phyloP scores from a whole-genome alignment of 768 basidiomycete species.

The Phylloporus sp. region DNA sequence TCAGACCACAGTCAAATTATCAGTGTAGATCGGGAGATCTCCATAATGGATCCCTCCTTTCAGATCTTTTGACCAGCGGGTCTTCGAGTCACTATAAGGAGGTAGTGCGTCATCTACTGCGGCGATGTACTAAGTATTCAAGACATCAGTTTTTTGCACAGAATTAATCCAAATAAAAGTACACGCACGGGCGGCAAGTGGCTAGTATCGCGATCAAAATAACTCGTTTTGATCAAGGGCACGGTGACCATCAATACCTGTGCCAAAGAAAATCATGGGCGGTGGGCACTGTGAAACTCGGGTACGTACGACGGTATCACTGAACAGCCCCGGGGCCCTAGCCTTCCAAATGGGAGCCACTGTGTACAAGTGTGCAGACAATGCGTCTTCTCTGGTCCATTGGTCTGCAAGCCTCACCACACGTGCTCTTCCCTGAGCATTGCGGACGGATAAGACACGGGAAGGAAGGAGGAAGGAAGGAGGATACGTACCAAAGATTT shows the following conservation, averaged over 20 bases:
- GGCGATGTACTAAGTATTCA: slow-evolving; percentile 35
- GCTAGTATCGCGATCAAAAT: slow-evolving; percentile 41
- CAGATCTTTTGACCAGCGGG: slow-evolving; percentile 24
- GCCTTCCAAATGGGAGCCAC: slow-evolving; percentile 39
- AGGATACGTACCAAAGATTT: slow-evolving; percentile 37
- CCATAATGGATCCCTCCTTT: slow-evolving; percentile 30
- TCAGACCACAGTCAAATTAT: slow-evolving; percentile 23
- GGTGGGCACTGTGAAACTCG: background rate
- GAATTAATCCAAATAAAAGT: background rate
- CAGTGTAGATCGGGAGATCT: slow-evolving; percentile 40
- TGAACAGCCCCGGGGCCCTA: slow-evolving; percentile 37
- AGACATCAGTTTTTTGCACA: background rate
- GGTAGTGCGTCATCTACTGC: slow-evolving; percentile 31
- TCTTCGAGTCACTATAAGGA: slow-evolving; percentile 29
- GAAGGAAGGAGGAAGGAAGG: background rate
- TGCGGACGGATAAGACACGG: background rate
- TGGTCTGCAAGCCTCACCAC: slow-evolving; percentile 34
- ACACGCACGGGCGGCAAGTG: slow-evolving; percentile 40
- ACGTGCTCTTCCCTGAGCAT: slow-evolving; percentile 38
- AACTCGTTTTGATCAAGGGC: slow-evolving; percentile 28
- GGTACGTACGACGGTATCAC: slow-evolving; percentile 32
- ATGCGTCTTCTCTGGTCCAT: slow-evolving; percentile 40
- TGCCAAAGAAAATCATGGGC: background rate
- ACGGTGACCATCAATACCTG: slow-evolving; percentile 39
- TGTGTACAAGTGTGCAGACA: slow-evolving; percentile 19